Evolutionary conservation across 2,329 filamentous ascomycete species (phyloP).

Genomic region (Coniella vitis): DNA sequence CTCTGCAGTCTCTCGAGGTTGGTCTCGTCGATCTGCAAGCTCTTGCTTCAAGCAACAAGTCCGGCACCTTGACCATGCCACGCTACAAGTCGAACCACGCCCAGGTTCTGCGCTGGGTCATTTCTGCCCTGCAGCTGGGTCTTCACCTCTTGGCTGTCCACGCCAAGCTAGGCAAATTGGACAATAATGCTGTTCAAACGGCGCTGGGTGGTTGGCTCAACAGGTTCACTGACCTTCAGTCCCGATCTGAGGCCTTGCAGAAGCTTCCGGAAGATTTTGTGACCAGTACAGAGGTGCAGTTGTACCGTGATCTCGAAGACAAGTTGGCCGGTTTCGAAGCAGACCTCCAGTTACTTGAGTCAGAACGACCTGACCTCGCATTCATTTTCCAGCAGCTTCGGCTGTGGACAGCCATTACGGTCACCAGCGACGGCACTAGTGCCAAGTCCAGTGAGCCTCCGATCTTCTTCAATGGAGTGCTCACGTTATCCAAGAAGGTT

Average conservation of each 20-base stretch:
- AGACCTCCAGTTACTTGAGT: conserved; percentile 37
- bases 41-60: conserved; percentile 24
- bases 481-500: conserved; percentile 64
- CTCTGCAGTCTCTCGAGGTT: conserved; percentile 32
- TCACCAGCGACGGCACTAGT: conserved; percentile 14
- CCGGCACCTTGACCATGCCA: conserved; percentile 18
- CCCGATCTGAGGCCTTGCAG: conserved; percentile 35
- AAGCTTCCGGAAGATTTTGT: conserved; percentile 46
- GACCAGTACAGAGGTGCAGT: conserved; percentile 28
- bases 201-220: conserved; percentile 44
- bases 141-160: conserved; percentile 59
- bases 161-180: conserved; percentile 51
- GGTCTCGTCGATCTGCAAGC: conserved; percentile 30
- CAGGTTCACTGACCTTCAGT: conserved; percentile 37
- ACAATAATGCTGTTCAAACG: conserved; percentile 38
- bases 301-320: conserved; percentile 29
- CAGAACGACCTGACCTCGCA: conserved; percentile 48
- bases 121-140: conserved; percentile 59
- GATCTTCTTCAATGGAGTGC: conserved; percentile 50
- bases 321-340: conserved; percentile 30
- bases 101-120: conserved; percentile 51
- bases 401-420: conserved; percentile 48
- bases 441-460: conserved; percentile 24
- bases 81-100: conserved; percentile 20
- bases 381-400: conserved; percentile 62